Base-by-base conservation (phyloP, 2,329 filamentous ascomycete genomes). In the Penicillium janthinellum region DNA sequence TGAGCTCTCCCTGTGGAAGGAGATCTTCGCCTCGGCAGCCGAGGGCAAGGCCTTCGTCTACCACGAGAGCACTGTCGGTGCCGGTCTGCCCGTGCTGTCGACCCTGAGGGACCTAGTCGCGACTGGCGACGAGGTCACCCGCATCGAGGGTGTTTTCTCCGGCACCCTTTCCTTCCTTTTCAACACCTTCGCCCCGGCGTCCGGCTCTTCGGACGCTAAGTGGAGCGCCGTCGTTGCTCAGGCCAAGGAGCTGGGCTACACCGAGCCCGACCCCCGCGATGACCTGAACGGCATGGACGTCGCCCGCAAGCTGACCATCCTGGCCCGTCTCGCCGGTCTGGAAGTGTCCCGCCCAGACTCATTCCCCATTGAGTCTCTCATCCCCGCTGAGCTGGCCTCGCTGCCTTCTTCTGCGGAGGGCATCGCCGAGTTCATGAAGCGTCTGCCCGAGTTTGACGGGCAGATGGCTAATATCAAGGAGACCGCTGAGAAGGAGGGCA, bases 91-190 rank as follows among this genome's bases (percentile, higher is more conserved):
- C 6, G 90, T 98, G 61, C 90, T 99, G 69, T 96, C 91, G 45
- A 96, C 95, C 0, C 81, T 99, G 63, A 94, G 92, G 73, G 95
- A 99, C 70, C 84, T 99, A 17, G 86, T 97, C 31, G 90, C 93
- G 64, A 98, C 95, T 1, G 95, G 95, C 49, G 95, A 99, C 73
- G 84, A 91, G 73, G 89, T 99, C 4, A 92, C 86, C 55, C 93
- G 89, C 79, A 96, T 99, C 68, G 94, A 98, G 79, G 95, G 95
- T 66, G 94, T 99, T 53, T 98, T 99, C 81, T 96, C 91, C 64
- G 95, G 95, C 64, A 99, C 95, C 58, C 94, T 99, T 88, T 96
- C 91, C 42, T 99, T 97, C 84, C 84, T 99, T 45, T 99, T 99
- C 87, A 98, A 99, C 83, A 93, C 88, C 22, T 99, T 98, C 76